Evolutionary conservation across 306 rosid species (phyloP), one percentile per base, ranked within the genome.

Genomic region (Malus orientalis): DNA sequence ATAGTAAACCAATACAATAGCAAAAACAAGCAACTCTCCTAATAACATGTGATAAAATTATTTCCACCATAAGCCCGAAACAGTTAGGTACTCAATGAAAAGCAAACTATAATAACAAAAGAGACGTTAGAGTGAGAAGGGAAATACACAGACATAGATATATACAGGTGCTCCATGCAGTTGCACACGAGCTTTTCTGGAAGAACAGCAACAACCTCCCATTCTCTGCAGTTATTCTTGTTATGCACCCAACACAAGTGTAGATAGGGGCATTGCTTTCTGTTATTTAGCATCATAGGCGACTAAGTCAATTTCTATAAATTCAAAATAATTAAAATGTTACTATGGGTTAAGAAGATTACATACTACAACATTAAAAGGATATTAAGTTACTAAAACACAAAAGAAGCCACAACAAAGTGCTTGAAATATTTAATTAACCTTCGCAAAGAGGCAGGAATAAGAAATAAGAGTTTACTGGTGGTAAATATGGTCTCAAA

Each of bases 131-230:
- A 29, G 73, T 69, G 68, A 71, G 67, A 85, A 77, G 75, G 83
- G 62, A 68, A 70, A 59, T 75, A 53, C 75, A 80, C 96, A 71
- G 69, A 93, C 97, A 87, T 93, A 93, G 81, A 83, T 87, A 84
- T 86, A 93, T 66, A 90, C 85, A 27, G 93, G 91, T 71, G 96
- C 84, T 78, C 96, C 93, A 64, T 83, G 88, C 78, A 86, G 77
- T 69, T 87, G 96, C 78, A 86, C 74, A 76, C 83, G 92, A 83
- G 89, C 84, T 85, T 90, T 93, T 85, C 96, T 85, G 42, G 93
- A 85, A 76, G 93, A 88, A 87, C 93, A 86, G 83, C 97, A 93
- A 81, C 97, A 93, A 69, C 93, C 91, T 77, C 97, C 96, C 97
- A 93, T 93, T 85, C 79, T 74, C 30, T 38, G 71, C 75, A 67